Base-by-base conservation (phyloP, 228 moss, liverwort and hornwort species). In the Sphagnum fallax region DNA sequence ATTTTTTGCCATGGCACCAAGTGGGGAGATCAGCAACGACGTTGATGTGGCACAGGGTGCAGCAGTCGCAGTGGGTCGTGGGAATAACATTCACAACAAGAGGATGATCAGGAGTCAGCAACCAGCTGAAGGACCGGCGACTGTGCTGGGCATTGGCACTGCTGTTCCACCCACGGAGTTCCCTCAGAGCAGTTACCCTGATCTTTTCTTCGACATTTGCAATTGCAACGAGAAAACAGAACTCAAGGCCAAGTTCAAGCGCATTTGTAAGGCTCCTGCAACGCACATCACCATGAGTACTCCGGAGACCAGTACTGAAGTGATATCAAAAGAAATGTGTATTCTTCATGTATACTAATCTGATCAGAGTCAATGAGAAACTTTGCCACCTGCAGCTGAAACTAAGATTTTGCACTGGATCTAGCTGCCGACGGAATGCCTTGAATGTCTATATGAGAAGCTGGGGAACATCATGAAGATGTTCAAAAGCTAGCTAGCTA, bases 221-320 rank as follows among this genome's bases (percentile, higher is more conserved):
- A 83, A 83, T 69, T 48, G 64, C 66, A 58, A 73, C 11, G 83
- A 83, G 4, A 80, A 87, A 61, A 76, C 71, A 7, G 79, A 69
- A 0, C 75, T 87, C 48, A 87, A 87, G 81, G 73, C 69, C 14
- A 87, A 84, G 59, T 87, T 87, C 77, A 76, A 71, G 73, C 81
- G 81, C 10, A 81, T 81, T 60, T 81, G 81, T 81, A 77, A 74
- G 77, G 15, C 9, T 1, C 49, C 16, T 63, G 10, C 32, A 32
- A 32, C 32, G 32, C 32, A 32, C 2, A 2, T 32, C 32, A 32
- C 32, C 32, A 32, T 32, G 1, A 32, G 32, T n/a, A 47, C 49
- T 48, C 32, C 55, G 2, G 55, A 55, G 55, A 55, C 1, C 55
- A 12, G 55, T 55, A 12, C 9, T 8, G 12, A 55, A 55, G 55